Percentiles rank a stretch among this genome's conserved stretches.
Evolutionary conservation across 1,139 yeast genomes (phyloP).

Genomic region (Magnusiomyces paraingens): DNA sequence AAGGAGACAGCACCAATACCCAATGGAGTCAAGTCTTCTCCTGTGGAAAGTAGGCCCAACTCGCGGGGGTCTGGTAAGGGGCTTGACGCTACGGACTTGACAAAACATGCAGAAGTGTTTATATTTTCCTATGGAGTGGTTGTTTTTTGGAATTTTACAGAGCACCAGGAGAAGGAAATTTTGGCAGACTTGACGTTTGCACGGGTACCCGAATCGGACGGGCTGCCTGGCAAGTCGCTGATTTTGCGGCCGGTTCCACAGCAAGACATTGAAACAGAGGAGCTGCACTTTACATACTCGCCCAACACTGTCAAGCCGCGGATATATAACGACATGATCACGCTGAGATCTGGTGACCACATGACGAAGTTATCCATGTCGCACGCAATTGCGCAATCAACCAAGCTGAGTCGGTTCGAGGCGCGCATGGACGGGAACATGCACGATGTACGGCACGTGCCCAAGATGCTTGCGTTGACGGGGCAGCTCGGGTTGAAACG

Average conservation of each 20-base stretch:
- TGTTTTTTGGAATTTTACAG: constrained; percentile 95
- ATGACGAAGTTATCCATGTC: constrained; percentile 87
- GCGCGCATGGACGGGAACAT: constrained; percentile 81
- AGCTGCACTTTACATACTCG: constrained; percentile 87
- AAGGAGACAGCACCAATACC: too few relatives aligned
- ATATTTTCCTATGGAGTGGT: constrained; percentile 88
- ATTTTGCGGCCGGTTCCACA: constrained; percentile 68
- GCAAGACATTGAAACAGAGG: constrained; percentile 91
- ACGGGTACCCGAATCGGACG: constrained; percentile 17
- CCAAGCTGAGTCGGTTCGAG: constrained; percentile 85
- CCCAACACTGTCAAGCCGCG: constrained; percentile 76
- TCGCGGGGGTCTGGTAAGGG: neutral
- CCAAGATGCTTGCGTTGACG: constrained; percentile 82
- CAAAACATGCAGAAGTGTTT: constrained; percentile 86
- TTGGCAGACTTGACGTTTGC: constrained; percentile 90
- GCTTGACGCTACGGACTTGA: constrained; percentile 38
- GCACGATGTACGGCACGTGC: constrained; percentile 79
- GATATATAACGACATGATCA: constrained; percentile 90
- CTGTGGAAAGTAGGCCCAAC: too few relatives aligned
- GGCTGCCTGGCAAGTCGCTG: constrained; percentile 30
- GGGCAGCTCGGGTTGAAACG: constrained; percentile 77
- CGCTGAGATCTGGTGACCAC: constrained; percentile 85
- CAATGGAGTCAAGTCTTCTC: too few relatives aligned
- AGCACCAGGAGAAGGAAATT: constrained; percentile 84
- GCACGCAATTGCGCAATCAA: constrained; percentile 95